Conservation (phyloP, 129 eudicot genomes). For the Lactuca sativa region DNA sequence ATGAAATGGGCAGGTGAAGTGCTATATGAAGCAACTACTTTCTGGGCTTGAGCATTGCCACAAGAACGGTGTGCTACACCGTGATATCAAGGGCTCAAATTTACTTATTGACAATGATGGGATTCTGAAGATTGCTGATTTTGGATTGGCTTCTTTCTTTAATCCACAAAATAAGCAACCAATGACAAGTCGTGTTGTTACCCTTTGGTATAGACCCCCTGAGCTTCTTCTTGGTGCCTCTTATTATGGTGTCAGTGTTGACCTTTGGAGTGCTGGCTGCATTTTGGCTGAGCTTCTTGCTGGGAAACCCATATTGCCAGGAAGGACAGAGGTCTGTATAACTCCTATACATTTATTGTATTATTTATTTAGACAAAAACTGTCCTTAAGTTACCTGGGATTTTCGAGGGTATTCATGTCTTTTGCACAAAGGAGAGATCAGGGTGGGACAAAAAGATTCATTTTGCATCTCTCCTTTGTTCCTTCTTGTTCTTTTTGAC, state of each 20-base stretch:
- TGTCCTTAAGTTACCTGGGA: no score
- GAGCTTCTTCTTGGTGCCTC: constrained; percentile 45
- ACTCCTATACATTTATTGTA: not conserved
- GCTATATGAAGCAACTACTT: constrained; percentile 54
- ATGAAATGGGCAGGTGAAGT: constrained; percentile 45
- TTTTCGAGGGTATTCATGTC: no score
- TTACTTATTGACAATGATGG: constrained; percentile 48
- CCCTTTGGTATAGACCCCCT: constrained; percentile 50
- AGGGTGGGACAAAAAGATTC: not conserved
- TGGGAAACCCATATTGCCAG: constrained; percentile 44
- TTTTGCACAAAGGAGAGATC: no score
- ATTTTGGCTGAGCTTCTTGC: constrained; percentile 46
- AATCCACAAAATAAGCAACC: constrained; percentile 46
- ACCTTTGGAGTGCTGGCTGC: constrained; percentile 49
- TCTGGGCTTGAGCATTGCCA: constrained; percentile 75
- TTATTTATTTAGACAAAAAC: no score
- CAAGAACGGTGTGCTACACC: constrained; percentile 49
- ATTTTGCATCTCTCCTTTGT: not conserved
- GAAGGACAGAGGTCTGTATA: constrained; percentile 37
- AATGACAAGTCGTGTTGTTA: constrained; percentile 55
- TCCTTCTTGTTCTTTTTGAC: not conserved
- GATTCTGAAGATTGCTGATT: constrained; percentile 53
- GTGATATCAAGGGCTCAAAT: constrained; percentile 65
- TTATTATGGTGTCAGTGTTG: constrained; percentile 39
- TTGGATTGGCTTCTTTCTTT: constrained; percentile 54